Conservation (phyloP, 1,284 basidiomycete genomes). For the Termitomyces sp. region DNA sequence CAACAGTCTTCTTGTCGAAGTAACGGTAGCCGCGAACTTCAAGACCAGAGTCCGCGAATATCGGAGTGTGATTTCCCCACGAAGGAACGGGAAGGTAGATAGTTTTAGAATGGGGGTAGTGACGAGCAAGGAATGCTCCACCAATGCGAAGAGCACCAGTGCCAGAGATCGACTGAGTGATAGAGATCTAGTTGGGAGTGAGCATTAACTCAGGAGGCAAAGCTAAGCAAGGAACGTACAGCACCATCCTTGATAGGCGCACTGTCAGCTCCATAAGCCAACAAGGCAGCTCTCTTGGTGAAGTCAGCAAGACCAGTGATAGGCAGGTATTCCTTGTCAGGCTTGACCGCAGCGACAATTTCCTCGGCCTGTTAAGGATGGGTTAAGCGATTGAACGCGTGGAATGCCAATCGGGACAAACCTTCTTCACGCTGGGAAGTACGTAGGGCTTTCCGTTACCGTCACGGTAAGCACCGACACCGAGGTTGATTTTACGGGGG, state of each 20-base stretch:
- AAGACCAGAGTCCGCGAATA: slow-evolving; percentile 87
- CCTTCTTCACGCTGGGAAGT: slow-evolving; percentile 86
- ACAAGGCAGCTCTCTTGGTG: slow-evolving; percentile 83
- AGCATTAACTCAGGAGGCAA: slow-evolving; percentile 2
- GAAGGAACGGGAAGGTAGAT: slow-evolving; percentile 95
- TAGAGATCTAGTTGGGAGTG: slow-evolving; percentile 60
- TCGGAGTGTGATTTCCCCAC: slow-evolving; percentile 95
- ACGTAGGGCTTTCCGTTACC: slow-evolving; percentile 95
- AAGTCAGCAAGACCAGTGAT: slow-evolving; percentile 91
- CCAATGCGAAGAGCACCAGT: slow-evolving; percentile 98
- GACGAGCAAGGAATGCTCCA: slow-evolving; percentile 87
- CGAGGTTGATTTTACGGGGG: slow-evolving; percentile 94
- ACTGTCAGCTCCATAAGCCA: slow-evolving; percentile 89
- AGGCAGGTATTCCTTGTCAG: slow-evolving; percentile 97
- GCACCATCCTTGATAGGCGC: slow-evolving; percentile 70
- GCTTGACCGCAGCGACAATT: slow-evolving; percentile 57
- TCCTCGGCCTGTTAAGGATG: slow-evolving; percentile 68
- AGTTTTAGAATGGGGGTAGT: slow-evolving; percentile 84
- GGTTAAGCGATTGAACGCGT: slow-evolving; percentile 3
- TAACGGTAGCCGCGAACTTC: slow-evolving; percentile 93
- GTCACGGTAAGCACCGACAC: slow-evolving; percentile 94
- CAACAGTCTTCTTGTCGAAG: slow-evolving; percentile 93
- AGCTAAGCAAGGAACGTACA: slow-evolving; percentile 42
- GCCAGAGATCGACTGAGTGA: slow-evolving; percentile 96
- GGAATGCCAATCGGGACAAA: slow-evolving; percentile 23